Conservation (phyloP, 495 filamentous ascomycete species). For the Penicillium desertorum region DNA sequence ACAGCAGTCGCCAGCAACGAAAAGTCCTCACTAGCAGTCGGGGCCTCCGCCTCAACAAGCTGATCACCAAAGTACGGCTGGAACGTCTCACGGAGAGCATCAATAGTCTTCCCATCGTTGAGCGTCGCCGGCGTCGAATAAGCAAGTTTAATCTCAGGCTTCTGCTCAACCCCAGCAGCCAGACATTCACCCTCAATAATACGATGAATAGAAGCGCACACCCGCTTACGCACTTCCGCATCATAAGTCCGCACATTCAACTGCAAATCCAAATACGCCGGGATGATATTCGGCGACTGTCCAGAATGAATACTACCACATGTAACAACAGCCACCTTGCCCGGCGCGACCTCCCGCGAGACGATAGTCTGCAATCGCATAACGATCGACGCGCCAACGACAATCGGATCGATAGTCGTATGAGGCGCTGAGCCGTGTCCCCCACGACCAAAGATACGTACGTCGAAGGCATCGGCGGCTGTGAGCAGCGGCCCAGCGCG, state of each 20-base stretch:
- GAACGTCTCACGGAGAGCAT: slow-evolving; percentile 42
- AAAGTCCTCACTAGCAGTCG: slow-evolving; percentile 56
- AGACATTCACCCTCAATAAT: slow-evolving; percentile 56
- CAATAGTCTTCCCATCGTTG: slow-evolving; percentile 50
- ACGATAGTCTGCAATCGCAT: slow-evolving; percentile 57
- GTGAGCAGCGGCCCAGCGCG: slow-evolving; percentile 31
- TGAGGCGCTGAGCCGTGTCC: slow-evolving; percentile 55
- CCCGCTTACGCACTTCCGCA: slow-evolving; percentile 37
- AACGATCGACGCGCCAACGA: slow-evolving; percentile 53
- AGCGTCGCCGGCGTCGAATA: slow-evolving; percentile 48
- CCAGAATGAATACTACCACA: slow-evolving; percentile 54
- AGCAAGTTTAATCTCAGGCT: slow-evolving; percentile 40
- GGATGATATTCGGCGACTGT: slow-evolving; percentile 54
- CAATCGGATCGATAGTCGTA: slow-evolving; percentile 54
- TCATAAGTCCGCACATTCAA: slow-evolving; percentile 49
- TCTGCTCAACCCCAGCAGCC: slow-evolving; percentile 40
- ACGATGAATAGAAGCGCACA: slow-evolving; percentile 48
- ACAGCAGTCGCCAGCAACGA: slow-evolving; percentile 52
- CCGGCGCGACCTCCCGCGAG: slow-evolving; percentile 51
- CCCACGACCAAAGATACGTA: slow-evolving; percentile 51
- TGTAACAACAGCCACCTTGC: slow-evolving; percentile 55
- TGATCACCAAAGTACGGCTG: slow-evolving; percentile 41
- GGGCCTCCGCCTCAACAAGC: slow-evolving; percentile 26
- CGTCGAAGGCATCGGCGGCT: slow-evolving; percentile 43
- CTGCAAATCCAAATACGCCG: slow-evolving; percentile 48